Conservation (phyloP, 176 grass and related monocot genomes). For the Phyllostachys edulis region DNA sequence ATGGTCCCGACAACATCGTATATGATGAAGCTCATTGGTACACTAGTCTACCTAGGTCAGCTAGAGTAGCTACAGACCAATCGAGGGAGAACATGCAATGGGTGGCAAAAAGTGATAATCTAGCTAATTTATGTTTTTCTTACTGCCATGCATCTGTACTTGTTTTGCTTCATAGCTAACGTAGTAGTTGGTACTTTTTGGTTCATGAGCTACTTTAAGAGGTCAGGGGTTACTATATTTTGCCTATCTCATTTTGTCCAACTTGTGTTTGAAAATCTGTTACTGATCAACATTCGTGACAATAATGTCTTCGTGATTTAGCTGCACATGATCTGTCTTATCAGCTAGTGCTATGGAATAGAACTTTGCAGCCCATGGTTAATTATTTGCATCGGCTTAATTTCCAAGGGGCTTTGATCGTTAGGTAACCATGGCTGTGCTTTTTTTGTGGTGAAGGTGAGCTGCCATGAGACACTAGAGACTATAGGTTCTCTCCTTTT, state of each 20-base stretch:
- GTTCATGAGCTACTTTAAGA: conserved; percentile 10
- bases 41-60: no score
- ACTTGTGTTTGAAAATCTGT: background rate
- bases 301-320: background rate
- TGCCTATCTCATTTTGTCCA: background rate
- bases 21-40: no score
- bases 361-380: background rate
- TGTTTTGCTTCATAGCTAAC: background rate
- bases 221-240: background rate
- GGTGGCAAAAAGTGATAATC: no score
- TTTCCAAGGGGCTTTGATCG: background rate
- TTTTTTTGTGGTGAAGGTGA: background rate
- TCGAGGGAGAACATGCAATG: no score
- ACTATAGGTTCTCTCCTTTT: background rate
- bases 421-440: background rate
- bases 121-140: conserved; percentile 2
- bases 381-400: background rate
- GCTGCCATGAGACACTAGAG: background rate
- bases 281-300: background rate
- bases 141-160: conserved; percentile 17
- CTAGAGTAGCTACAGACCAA: no score
- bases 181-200: background rate
- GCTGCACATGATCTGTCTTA: background rate
- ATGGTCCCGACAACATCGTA: no score
- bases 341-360: background rate